Base-by-base conservation (phyloP, 805 yeast species). In the Barnettozyma pratensis region DNA sequence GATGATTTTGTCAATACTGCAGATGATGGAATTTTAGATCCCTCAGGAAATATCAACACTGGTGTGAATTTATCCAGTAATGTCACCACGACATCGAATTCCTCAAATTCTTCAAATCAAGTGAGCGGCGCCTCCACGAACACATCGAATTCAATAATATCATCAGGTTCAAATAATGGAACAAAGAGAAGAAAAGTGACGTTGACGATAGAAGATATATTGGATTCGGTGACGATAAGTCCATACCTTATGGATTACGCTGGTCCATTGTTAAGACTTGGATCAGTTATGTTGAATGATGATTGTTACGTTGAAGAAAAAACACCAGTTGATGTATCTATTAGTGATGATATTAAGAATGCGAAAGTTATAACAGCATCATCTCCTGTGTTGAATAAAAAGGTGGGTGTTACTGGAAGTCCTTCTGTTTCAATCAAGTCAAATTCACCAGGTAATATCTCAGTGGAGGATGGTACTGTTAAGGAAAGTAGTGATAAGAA, bases 211-310 rank as follows among this genome's bases (percentile, higher is more conserved):
- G 89, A 84, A 54, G 94, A 87, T 60, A 58, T 86, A 59, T 73
- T 73, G 60, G 84, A 85, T 53, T 75, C 91, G 0, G 68, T 86
- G 26, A 78, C 72, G 45, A 72, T 82, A 54, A 74, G 76, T 41
- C 94, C 94, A 1, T 84, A 80, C 62, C 62, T 85, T 43, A 72
- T 83, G 6, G 90, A 86, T 55, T 84, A 87, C 4, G 71, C 77
- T 53, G 88, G 89, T 6, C 79, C 89, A 2, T 65, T 72, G 37
- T 70, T 74, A 39, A 68, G 81, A 45, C 63, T 86, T 19, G 64
- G 77, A 8, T 67, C 70, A 44, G 74, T 73, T 4, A 71, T 74
- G 61, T 61, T 84, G 27, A 68, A 73, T 35, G 84, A 85, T 62
- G 91, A 85, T 47, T 48, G 51, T 14, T 54, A 59, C 47, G 43